A percentile compares a stretch with the other conserved stretches of the same genome.
Conservation (phyloP, 257 asterid genomes). For the Lantana camara region DNA sequence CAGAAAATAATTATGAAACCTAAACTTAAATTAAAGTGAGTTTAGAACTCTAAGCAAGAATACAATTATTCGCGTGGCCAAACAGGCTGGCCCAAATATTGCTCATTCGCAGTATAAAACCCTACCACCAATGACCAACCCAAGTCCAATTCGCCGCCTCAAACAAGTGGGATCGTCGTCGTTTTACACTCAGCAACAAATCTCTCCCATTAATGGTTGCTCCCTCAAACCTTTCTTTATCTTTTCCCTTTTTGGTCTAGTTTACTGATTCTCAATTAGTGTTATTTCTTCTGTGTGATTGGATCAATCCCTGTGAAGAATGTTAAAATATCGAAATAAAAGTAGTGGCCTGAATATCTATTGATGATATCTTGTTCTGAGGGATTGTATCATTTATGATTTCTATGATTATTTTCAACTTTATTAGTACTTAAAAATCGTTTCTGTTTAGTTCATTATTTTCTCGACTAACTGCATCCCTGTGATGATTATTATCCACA, state of each 20-base stretch:
- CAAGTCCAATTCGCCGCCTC: background rate
- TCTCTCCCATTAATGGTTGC: too few species aligned
- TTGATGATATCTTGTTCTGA: conserved; percentile 45
- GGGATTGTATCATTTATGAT: conserved; percentile 18
- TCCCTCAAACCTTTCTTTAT: background rate
- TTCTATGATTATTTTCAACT: background rate
- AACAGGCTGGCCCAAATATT: background rate
- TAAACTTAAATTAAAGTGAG: too few species aligned
- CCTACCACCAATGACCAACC: background rate
- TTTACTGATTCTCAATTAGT: background rate
- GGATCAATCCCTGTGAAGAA: conserved; percentile 41
- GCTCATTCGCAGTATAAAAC: background rate
- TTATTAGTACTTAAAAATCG: background rate
- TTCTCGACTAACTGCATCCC: conserved; percentile 31
- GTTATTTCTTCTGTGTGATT: background rate
- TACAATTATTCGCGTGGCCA: background rate
- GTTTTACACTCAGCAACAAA: too few species aligned
- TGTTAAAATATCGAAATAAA: conserved; percentile 25
- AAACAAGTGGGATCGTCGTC: background rate
- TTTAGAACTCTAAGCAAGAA: too few species aligned
- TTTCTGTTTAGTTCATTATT: background rate
- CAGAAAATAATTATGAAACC: too few species aligned
- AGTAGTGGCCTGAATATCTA: conserved; percentile 52
- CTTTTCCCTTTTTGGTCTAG: background rate
- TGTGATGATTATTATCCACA: conserved; percentile 32